These are phyloP conservation scores for Camillea tinctor DNA, from an alignment of 2,329 filamentous ascomycete species.

Conservation along the genomic window DNA sequence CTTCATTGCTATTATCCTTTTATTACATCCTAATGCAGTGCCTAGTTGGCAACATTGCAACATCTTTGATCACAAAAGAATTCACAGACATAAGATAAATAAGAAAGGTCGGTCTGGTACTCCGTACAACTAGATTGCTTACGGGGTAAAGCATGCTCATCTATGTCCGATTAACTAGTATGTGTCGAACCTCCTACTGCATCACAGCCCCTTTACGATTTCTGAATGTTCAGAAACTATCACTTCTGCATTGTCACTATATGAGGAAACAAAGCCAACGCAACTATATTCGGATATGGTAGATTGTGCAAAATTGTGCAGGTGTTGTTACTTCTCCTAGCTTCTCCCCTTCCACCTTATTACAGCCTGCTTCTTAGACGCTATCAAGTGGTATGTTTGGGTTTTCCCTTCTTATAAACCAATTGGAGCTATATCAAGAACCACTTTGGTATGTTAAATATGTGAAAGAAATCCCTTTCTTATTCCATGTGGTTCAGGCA, in stretches of 20 bases:
- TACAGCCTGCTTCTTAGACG: too few relatives aligned
- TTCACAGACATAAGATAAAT: background rate
- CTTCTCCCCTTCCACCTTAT: background rate
- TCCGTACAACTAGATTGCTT: too few relatives aligned
- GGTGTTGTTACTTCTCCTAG: background rate
- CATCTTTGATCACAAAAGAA: background rate
- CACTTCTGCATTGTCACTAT: background rate
- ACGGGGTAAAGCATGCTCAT: too few relatives aligned
- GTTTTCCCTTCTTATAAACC: background rate
- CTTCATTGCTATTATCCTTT: background rate
- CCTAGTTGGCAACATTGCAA: background rate
- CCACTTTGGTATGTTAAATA: conserved; percentile 6
- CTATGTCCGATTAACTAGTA: background rate
- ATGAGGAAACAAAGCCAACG: background rate
- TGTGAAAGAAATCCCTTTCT: conserved; percentile 19
- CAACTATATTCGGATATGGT: conserved; percentile 1
- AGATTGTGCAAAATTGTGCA: conserved; percentile 14
- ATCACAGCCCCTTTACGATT: background rate
- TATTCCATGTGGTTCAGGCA: conserved; percentile 5
- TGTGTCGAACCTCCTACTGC: background rate
- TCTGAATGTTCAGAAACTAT: background rate
- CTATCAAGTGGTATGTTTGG: background rate
- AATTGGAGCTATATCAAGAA: background rate
- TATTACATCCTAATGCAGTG: background rate
- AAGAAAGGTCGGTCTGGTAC: background rate